Percentiles rank a stretch among this genome's conserved stretches.
Evolutionary conservation across 768 basidiomycete genomes (phyloP).

Genomic region (Chiua virens): DNA sequence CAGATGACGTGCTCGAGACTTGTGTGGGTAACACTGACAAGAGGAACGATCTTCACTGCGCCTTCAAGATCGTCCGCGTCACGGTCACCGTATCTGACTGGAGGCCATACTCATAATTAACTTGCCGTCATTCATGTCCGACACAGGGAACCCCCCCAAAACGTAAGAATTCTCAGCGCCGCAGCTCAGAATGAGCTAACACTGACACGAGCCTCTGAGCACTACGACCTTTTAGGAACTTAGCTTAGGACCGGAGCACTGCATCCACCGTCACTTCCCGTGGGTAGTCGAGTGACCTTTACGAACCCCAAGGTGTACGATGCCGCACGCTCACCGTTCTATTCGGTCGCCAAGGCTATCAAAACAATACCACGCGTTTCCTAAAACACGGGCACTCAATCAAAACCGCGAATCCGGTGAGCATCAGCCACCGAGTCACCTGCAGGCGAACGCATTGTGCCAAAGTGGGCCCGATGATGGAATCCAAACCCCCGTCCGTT

Average conservation of each 20-base stretch:
- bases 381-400: not conserved
- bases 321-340: not conserved
- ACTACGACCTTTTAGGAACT: too few species aligned
- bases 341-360: not conserved
- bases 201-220: not conserved
- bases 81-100: slow-evolving; percentile 6
- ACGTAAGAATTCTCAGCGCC: slow-evolving; percentile 9
- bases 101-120: slow-evolving; percentile 6
- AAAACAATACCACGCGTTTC: not conserved
- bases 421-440: slow-evolving; percentile 4
- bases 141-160: slow-evolving; percentile 6
- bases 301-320: not conserved
- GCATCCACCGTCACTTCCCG: not conserved
- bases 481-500: slow-evolving; percentile 4
- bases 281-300: not conserved
- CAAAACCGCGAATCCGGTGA: slow-evolving; percentile 17
- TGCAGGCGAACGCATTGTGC: slow-evolving; percentile 25
- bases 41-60: slow-evolving; percentile 14
- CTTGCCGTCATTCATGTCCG: slow-evolving; percentile 22
- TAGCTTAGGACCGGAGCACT: not conserved
- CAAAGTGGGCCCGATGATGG: slow-evolving; percentile 9
- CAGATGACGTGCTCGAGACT: not conserved
- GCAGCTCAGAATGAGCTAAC: not conserved
- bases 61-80: slow-evolving; percentile 11
- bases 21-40: not conserved